Conservation (phyloP, 352 stramenopile genomes). For the Peronospora farinosa region DNA sequence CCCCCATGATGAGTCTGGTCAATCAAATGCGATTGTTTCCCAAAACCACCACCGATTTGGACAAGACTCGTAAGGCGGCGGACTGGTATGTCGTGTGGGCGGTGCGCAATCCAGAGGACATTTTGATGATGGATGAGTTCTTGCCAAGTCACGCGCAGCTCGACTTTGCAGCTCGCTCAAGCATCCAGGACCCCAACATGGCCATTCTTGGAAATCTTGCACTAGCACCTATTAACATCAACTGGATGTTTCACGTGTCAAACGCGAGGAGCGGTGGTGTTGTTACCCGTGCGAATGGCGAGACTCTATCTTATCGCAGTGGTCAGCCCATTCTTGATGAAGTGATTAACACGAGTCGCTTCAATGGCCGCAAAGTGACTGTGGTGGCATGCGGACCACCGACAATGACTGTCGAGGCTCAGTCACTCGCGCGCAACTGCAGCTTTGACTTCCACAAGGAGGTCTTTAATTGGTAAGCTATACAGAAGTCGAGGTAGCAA, state of each 20-base stretch:
- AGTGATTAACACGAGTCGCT: slow-evolving; percentile 63
- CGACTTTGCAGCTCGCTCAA: slow-evolving; percentile 27
- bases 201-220: slow-evolving; percentile 19
- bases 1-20: slow-evolving; percentile 63
- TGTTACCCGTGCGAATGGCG: slow-evolving; percentile 44
- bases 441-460: slow-evolving; percentile 83
- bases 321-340: slow-evolving; percentile 62
- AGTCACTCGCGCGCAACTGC: slow-evolving; percentile 52
- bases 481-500: slow-evolving; percentile 11
- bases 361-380: slow-evolving; percentile 48
- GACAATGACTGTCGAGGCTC: slow-evolving; percentile 63
- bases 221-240: slow-evolving; percentile 35
- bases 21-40: slow-evolving; percentile 57
- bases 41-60: slow-evolving; percentile 2
- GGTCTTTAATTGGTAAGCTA: slow-evolving; percentile 68
- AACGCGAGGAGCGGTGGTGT: slow-evolving; percentile 37
- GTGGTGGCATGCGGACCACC: slow-evolving; percentile 70
- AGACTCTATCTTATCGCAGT: slow-evolving; percentile 44
- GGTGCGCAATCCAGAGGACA: slow-evolving; percentile 46
- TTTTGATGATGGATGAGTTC: slow-evolving; percentile 72
- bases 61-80: slow-evolving; percentile 25
- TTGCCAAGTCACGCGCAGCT: slow-evolving; percentile 46
- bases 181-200: slow-evolving; percentile 48
- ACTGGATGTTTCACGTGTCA: slow-evolving; percentile 63
- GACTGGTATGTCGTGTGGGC: slow-evolving; percentile 65